A percentile compares a stretch with the other conserved stretches of the same genome.
phyloP scores from a whole-genome alignment of 2,329 filamentous ascomycete genomes.

The Diaporthe batatas region DNA sequence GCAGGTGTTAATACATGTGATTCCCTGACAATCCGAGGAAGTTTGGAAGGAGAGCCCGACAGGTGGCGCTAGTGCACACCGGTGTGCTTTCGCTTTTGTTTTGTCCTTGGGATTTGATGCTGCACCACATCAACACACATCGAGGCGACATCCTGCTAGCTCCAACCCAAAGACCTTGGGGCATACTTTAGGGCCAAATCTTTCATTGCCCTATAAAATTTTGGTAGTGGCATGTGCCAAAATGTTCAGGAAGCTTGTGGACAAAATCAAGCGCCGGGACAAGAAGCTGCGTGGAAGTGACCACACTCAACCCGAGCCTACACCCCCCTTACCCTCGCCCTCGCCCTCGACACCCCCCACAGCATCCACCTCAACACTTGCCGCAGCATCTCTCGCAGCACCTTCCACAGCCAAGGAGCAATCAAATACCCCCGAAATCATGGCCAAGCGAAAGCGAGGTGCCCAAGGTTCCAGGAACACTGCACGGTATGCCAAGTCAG shows the following conservation, averaged over 20 bases:
- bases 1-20: conserved; percentile 1
- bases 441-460: conserved; percentile 30
- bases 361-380: background rate
- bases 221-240: background rate
- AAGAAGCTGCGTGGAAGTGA: background rate
- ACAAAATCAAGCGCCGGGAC: conserved; percentile 18
- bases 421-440: background rate
- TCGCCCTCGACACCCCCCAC: background rate
- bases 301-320: background rate
- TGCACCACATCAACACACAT: background rate
- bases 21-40: background rate
- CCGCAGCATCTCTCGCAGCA: background rate
- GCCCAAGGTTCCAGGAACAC: conserved; percentile 39
- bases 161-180: background rate
- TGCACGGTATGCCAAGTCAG: conserved; percentile 40
- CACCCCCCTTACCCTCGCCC: background rate
- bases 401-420: background rate
- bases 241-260: conserved; percentile 35
- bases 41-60: background rate
- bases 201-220: background rate
- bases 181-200: no score
- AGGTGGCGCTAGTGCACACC: background rate
- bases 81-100: background rate
- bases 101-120: background rate
- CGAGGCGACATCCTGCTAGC: no score